Conservation (phyloP, 2,329 filamentous ascomycete species). For the Myotisia sp. region DNA sequence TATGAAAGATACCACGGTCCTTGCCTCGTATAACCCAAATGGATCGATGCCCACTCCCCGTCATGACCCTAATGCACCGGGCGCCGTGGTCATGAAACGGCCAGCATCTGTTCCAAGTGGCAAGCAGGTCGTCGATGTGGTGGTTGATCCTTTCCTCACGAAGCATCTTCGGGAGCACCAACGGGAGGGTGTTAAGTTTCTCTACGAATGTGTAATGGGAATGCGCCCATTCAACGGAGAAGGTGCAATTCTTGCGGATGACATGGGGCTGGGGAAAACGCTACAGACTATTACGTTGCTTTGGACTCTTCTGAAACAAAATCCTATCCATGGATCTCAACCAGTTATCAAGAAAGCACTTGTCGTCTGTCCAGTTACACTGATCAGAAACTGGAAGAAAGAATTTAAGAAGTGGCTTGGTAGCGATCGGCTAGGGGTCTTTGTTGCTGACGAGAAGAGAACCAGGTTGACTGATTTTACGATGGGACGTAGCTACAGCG, state of each 20-base stretch:
- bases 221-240: constrained; percentile 51
- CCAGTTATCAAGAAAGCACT: constrained; percentile 56
- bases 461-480: constrained; percentile 54
- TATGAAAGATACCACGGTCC: constrained; percentile 38
- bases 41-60: constrained; percentile 42
- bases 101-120: constrained; percentile 43
- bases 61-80: constrained; percentile 46
- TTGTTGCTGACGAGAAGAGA: constrained; percentile 47
- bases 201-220: constrained; percentile 66
- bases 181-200: constrained; percentile 52
- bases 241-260: constrained; percentile 58
- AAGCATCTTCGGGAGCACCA: constrained; percentile 54
- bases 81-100: constrained; percentile 53
- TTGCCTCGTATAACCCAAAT: constrained; percentile 30
- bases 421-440: constrained; percentile 54
- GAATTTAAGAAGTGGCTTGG: constrained; percentile 64
- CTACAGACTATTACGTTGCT: constrained; percentile 56
- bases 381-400: constrained; percentile 59
- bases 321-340: constrained; percentile 44
- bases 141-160: constrained; percentile 52
- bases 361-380: constrained; percentile 57
- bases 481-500: constrained; percentile 50
- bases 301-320: constrained; percentile 61
- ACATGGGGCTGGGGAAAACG: constrained; percentile 64
- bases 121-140: constrained; percentile 56